Evolutionary conservation across 2,329 filamentous ascomycete species (phyloP).

Genomic region (Neofusicoccum ribis): DNA sequence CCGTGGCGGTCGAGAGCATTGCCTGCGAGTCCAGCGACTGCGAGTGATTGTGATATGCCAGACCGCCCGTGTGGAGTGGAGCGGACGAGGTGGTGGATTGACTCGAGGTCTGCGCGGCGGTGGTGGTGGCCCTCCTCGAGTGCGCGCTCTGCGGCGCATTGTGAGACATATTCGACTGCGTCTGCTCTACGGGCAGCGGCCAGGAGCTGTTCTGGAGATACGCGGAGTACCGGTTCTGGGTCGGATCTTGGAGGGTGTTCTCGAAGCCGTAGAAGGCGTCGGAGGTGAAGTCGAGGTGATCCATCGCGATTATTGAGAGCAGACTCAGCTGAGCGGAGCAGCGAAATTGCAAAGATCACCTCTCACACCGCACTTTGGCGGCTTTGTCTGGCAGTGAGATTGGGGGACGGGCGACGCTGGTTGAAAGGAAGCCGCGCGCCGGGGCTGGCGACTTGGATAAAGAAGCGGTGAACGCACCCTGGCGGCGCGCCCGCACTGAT

Average conservation of each 20-base stretch:
- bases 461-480: constrained; percentile 18
- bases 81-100: constrained; percentile 31
- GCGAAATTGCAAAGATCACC: constrained; percentile 21
- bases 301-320: constrained; percentile 17
- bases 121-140: constrained; percentile 32
- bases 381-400: constrained; percentile 14
- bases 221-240: constrained; percentile 26
- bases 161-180: constrained; percentile 30
- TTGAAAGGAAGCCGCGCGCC: constrained; percentile 18
- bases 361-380: constrained; percentile 21
- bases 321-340: constrained; percentile 19
- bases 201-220: constrained; percentile 34
- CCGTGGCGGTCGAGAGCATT: constrained; percentile 42
- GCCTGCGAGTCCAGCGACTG: constrained; percentile 36
- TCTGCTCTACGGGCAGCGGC: constrained; percentile 40
- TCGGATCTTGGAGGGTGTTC: constrained; percentile 11
- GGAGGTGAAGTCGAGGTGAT: constrained; percentile 21
- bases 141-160: constrained; percentile 20
- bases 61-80: constrained; percentile 35
- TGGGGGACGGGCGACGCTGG: constrained; percentile 16
- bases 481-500: constrained; percentile 13
- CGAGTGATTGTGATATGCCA: constrained; percentile 29
- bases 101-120: constrained; percentile 24
- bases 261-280: constrained; percentile 19
- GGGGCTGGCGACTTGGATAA: constrained; percentile 18